Evolutionary conservation across 345 rosid species (phyloP).

Genomic region (Eucalyptus camaldulensis): DNA sequence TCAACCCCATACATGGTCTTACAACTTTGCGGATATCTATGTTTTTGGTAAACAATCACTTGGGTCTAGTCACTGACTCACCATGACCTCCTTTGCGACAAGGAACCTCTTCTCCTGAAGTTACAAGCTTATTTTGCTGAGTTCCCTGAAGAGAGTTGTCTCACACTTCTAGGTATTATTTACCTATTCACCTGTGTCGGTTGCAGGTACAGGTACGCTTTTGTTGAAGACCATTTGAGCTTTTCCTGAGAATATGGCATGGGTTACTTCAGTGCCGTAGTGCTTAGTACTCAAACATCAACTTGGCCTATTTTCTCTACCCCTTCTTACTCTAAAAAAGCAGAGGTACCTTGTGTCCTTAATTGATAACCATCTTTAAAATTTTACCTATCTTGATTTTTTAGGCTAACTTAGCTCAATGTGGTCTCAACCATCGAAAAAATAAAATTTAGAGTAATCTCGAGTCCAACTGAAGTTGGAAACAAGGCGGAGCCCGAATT

Average conservation of each 20-base stretch:
- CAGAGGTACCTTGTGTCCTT: background rate
- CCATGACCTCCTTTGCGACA: fast-evolving
- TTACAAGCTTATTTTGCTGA: fast-evolving
- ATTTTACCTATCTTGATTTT: background rate
- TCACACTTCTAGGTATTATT: too few species aligned
- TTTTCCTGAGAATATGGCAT: too few species aligned
- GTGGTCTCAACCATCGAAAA: background rate
- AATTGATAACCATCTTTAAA: too few species aligned
- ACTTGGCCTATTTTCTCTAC: background rate
- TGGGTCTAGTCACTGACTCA: fast-evolving
- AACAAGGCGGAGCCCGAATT: background rate
- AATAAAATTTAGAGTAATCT: background rate
- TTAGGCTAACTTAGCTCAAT: background rate
- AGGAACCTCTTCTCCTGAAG: background rate
- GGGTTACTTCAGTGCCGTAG: too few species aligned
- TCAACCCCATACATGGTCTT: too few species aligned
- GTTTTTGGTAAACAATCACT: too few species aligned
- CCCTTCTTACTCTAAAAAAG: background rate
- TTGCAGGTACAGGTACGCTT: fast-evolving
- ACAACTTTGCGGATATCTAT: too few species aligned
- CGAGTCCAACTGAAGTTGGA: background rate
- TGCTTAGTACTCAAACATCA: background rate
- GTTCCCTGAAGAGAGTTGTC: too few species aligned
- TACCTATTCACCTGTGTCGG: too few species aligned
- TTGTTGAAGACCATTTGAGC: fast-evolving